Base-by-base conservation (phyloP, 1,284 basidiomycete species). In the Apiotrichum porosum region DNA sequence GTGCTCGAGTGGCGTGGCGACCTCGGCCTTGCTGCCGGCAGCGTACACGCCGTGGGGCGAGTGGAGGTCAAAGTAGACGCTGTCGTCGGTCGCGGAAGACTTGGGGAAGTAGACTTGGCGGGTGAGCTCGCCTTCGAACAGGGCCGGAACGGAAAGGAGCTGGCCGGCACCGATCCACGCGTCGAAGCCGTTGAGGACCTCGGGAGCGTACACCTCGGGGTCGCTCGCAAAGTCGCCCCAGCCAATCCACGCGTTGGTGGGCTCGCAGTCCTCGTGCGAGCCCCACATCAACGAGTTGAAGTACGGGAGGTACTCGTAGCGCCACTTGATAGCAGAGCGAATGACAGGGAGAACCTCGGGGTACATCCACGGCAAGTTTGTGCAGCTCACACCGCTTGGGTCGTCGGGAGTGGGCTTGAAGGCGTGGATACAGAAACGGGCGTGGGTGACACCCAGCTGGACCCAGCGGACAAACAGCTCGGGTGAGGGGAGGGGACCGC, bases 351-450 rank as follows among this genome's bases (percentile, higher is more conserved):
- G 60, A 15, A 75, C 69, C 26, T 69, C 68, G 33, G 74, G 74
- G 49, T 75, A 74, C 75, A 76, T 75, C 75, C 75, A 76, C 4
- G 75, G 75, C 10, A 66, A 50, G 56, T 75, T 76, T 23, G 73
- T 74, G 32, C 61, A 55, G 30, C 62, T 64, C 36, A 63, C 63
- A 4, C 75, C 74, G 4, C 54, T 54, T 0, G 64, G 62, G 47
- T 75, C 73, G 22, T 68, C 56, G 41, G 67, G 61, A 48, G 67
- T 65, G 6, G 74, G 74, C 63, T 76, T 76, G 68, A 71, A 76
- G 18, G 65, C 68, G 59, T 75, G 75, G 50, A 75, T 72, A 52
- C 69, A 73, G 61, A 73, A 71, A 23, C 71, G 56, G 14, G 63
- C 57, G 52, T 73, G 69, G 14, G 67, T 66, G 21, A 74, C 67